These are phyloP conservation scores for Jatropha podagrica DNA, from an alignment of 441 rosid species.

Conservation along the genomic window DNA sequence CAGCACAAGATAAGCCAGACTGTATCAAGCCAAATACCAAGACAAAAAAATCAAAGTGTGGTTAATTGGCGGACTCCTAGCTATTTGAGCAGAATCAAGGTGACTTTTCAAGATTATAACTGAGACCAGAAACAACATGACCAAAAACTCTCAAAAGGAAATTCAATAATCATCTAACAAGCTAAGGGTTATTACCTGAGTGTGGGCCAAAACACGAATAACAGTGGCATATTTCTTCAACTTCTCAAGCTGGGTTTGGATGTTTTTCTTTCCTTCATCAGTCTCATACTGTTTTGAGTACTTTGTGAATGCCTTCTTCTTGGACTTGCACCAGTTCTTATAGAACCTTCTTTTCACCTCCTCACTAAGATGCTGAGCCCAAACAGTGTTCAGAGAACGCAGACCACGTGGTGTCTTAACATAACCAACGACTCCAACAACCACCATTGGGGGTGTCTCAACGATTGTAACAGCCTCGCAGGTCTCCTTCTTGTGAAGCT, in stretches of 20 bases:
- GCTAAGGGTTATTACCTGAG: slow-evolving; percentile 23
- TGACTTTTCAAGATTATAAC: no score
- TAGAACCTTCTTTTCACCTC: slow-evolving; percentile 83
- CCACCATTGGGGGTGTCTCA: slow-evolving; percentile 80
- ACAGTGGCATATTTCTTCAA: slow-evolving; percentile 68
- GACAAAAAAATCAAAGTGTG: no score
- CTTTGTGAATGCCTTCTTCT: slow-evolving; percentile 86
- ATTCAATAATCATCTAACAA: neutral
- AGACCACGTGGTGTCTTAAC: slow-evolving; percentile 75
- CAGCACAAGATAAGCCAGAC: no score
- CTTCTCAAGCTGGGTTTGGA: slow-evolving; percentile 65
- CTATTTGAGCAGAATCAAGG: no score
- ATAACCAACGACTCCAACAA: slow-evolving; percentile 85
- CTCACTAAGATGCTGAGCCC: slow-evolving; percentile 96
- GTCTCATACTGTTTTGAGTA: slow-evolving; percentile 56
- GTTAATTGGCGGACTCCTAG: no score
- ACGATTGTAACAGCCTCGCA: slow-evolving; percentile 83
- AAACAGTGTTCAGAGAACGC: slow-evolving; percentile 66
- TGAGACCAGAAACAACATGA: neutral
- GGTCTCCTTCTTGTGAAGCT: slow-evolving; percentile 91
- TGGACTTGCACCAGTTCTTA: slow-evolving; percentile 89
- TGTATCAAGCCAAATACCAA: no score
- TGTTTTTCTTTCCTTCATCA: slow-evolving; percentile 69
- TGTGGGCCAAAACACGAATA: slow-evolving; percentile 77
- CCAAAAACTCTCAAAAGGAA: neutral